These are phyloP conservation scores for Massarina eburnea DNA, from an alignment of 2,329 filamentous ascomycete species.

Conservation along the genomic window DNA sequence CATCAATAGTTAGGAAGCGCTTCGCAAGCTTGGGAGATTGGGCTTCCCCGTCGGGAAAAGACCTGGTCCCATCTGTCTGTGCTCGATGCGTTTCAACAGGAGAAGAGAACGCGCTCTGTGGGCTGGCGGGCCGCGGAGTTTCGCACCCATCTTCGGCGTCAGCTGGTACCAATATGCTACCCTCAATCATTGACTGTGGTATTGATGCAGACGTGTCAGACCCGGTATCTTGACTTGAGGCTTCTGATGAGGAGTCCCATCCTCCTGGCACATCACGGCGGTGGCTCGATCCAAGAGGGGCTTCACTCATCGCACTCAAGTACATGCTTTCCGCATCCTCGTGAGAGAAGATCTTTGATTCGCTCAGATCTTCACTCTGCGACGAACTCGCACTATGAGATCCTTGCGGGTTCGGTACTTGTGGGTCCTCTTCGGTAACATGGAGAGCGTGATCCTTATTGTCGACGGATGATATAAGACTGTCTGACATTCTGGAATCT, in stretches of 20 bases:
- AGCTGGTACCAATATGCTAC: conserved; percentile 33
- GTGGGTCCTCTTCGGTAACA: conserved; percentile 8
- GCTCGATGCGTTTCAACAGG: conserved; percentile 5
- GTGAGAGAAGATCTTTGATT: conserved; percentile 72
- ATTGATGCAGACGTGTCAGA: conserved; percentile 31
- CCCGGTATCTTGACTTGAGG: conserved; percentile 30
- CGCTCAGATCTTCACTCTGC: conserved; percentile 28
- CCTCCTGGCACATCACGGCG: conserved; percentile 43
- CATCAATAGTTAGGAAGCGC: conserved; percentile 39
- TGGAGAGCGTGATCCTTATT: conserved; percentile 19
- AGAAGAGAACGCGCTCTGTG: conserved; percentile 25
- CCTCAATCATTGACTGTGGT: conserved; percentile 32
- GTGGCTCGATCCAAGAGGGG: conserved; percentile 23
- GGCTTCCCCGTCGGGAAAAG: not conserved
- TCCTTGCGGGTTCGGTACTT: conserved; percentile 1
- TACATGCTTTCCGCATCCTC: conserved; percentile 87
- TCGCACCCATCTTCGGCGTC: conserved; percentile 41
- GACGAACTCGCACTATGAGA: conserved; percentile 6
- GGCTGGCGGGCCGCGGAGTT: conserved; percentile 43
- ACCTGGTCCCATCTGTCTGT: not conserved
- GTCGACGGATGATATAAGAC: conserved; percentile 9
- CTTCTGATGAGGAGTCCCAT: conserved; percentile 43
- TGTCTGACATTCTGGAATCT: conserved; percentile 11
- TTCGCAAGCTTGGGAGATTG: conserved; percentile 26
- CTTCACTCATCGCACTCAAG: conserved; percentile 65